These are phyloP conservation scores for Epichloe scottii DNA, from an alignment of 2,329 filamentous ascomycete genomes.

Conservation along the genomic window DNA sequence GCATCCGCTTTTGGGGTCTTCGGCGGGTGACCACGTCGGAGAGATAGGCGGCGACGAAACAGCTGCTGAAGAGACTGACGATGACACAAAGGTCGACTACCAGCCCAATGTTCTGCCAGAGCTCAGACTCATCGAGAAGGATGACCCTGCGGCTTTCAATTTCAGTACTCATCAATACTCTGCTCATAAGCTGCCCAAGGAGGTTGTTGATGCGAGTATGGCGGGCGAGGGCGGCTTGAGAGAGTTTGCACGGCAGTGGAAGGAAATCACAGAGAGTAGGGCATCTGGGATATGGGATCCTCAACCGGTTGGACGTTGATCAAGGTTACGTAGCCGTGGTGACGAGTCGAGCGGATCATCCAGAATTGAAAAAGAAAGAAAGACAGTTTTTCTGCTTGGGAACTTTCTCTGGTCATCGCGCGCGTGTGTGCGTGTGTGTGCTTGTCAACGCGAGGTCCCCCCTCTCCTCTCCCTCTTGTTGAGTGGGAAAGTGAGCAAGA, in stretches of 20 bases:
- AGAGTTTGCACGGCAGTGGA: slow-evolving; percentile 71
- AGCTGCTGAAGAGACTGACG: slow-evolving; percentile 26
- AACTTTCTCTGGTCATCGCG: no score
- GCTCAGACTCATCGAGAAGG: slow-evolving; percentile 66
- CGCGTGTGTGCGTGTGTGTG: neutral
- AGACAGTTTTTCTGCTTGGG: neutral
- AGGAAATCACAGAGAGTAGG: slow-evolving; percentile 37
- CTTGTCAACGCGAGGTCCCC: no score
- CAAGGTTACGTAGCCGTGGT: neutral
- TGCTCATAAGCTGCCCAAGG: slow-evolving; percentile 87
- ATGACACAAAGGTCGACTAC: slow-evolving; percentile 31
- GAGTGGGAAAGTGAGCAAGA: slow-evolving; percentile 4
- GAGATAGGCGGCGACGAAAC: slow-evolving; percentile 22
- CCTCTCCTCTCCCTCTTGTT: neutral
- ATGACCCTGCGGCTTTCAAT: slow-evolving; percentile 80
- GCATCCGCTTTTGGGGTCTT: slow-evolving; percentile 39
- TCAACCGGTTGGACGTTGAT: slow-evolving; percentile 8
- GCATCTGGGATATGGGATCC: slow-evolving; percentile 29
- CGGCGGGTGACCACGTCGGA: slow-evolving; percentile 18
- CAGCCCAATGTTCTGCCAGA: slow-evolving; percentile 56
- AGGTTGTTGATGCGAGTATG: slow-evolving; percentile 65
- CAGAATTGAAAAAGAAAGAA: slow-evolving; percentile 1
- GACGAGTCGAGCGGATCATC: neutral
- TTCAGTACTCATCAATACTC: slow-evolving; percentile 82
- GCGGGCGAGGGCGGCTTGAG: slow-evolving; percentile 63